These are phyloP conservation scores for Xylariaceae sp. DNA, from an alignment of 2,329 filamentous ascomycete genomes.

Conservation along the genomic window DNA sequence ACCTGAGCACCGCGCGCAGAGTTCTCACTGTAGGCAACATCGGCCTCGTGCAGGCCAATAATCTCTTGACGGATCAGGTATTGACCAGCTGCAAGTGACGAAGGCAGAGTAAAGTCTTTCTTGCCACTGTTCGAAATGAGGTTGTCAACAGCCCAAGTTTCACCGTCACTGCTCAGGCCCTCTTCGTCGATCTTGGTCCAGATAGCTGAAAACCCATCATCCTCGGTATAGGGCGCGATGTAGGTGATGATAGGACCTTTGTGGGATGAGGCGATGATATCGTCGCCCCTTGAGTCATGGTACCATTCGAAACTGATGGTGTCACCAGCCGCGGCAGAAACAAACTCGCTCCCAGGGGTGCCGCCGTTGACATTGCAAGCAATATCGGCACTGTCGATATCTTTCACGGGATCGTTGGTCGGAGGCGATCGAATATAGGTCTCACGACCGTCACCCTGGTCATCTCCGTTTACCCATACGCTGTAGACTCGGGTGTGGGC, in stretches of 20 bases:
- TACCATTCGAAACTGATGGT: conserved; percentile 46
- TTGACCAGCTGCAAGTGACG: conserved; percentile 41
- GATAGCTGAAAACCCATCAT: conserved; percentile 43
- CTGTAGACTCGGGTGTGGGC: conserved; percentile 44
- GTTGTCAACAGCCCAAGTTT: conserved; percentile 39
- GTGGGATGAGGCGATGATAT: conserved; percentile 50
- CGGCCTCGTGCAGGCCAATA: conserved; percentile 47
- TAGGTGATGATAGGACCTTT: conserved; percentile 50
- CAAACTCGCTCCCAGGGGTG: conserved; percentile 33
- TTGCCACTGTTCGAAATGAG: conserved; percentile 47
- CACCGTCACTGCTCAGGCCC: conserved; percentile 28
- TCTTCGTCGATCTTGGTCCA: conserved; percentile 44
- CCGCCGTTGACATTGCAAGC: conserved; percentile 41
- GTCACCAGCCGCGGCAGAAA: conserved; percentile 42
- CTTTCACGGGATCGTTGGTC: conserved; percentile 42
- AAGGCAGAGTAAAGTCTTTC: conserved; percentile 43
- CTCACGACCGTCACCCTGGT: conserved; percentile 37
- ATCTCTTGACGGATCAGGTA: conserved; percentile 54
- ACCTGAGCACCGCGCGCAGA: conserved; percentile 39
- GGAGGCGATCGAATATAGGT: conserved; percentile 41
- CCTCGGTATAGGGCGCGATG: conserved; percentile 39
- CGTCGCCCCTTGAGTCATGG: conserved; percentile 45
- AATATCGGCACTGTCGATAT: conserved; percentile 35
- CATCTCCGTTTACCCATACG: conserved; percentile 43
- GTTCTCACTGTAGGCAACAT: conserved; percentile 26